Evolutionary conservation across 257 asterid genomes (phyloP), one percentile per base, ranked within the genome.

Genomic region (Solanum chilense): DNA sequence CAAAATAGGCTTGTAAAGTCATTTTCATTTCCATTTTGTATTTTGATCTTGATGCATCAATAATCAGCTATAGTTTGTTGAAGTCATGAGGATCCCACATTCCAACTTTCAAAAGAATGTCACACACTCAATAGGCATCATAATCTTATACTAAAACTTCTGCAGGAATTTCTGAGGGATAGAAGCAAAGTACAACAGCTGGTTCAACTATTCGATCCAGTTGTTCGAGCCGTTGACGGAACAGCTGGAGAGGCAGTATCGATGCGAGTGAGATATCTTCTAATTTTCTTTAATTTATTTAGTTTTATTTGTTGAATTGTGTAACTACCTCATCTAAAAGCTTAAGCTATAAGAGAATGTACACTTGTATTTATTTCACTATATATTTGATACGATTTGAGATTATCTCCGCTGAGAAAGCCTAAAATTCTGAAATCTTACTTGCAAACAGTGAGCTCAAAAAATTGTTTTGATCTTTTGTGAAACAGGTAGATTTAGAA

Each of bases 401-500:
- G 0, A 31, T 70, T 74, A 37, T 74, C 49, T 37, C 81, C 0
- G 8, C 16, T 25, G 15, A 44, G 60, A 76, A 42, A 42, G 60
- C 15, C 21, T 14, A 44, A 77, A 11, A 25, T 25, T 44, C 27
- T 49, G 44, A 3, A 81, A 81, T 21, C 42, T 7, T 81, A 49
- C 44, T 29, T 20, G 7, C 42, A 49, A 80, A 81, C 7, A 80
- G 45, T 3, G 0, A 81, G 20, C 12, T 81, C 85, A 81, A 12
- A 7, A 81, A 81, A 20, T 35, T 21, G 52, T 44, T 86, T 62
- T 42, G 29, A 35, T 73, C 70, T 86, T 42, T 69, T 84, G 29
- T 35, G 52, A 58, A 93, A 85, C 93, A 95, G 99, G 98, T 97
- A 85, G 98, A 97, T 93, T 91, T 97, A 90, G 98, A 95, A 82